Base-by-base conservation (phyloP, 2,329 filamentous ascomycete genomes). In the Penicillium sp. region DNA sequence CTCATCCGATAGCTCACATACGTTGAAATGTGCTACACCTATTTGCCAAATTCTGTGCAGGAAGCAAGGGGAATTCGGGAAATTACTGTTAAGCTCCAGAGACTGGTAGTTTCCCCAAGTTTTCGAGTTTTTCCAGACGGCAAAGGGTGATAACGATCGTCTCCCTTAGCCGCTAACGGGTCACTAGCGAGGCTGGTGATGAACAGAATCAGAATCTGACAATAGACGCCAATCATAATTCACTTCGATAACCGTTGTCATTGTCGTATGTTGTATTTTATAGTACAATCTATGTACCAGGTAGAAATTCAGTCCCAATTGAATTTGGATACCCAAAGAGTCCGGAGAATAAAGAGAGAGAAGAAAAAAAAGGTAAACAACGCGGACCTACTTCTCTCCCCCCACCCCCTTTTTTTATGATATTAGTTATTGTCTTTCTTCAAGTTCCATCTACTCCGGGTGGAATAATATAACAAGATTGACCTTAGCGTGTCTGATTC, bases 111-210 rank as follows among this genome's bases (percentile, higher is more conserved):
- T 37, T 47, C 19, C 41, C 31, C 23, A 27, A 48, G 38, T 17
- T 42, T 42, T 42, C 10, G 21, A 42, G 21, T 21, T 50, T 56
- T 50, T 54, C 46, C 27, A 43, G 41, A 49, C 59, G 60, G 62
- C 49, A 41, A 50, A 40, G 7, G 33, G 57, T 60, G 59, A 66
- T 65, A 63, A 55, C 59, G 65, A 67, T 67, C 62, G 62, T 42
- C 57, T 15, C 15, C 27, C 25, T 37, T 6, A 41, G 46, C 48
- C 64, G 52, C 40, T 47, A 51, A 57, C 49, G 58, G 62, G 59
- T 54, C 61, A 52, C 33, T 54, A 60, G 43, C 47, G 59, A 59
- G 60, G 45, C 27, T 41, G 54, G 46, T 48, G 53, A 51, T 25
- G 42, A 43, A 21, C n/a, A 29, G 57, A 56, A 47, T 56, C 57